A percentile compares a stretch with the other conserved stretches of the same genome.
phyloP scores from a whole-genome alignment of 2,329 filamentous ascomycete genomes.

The Pseudogymnoascus sp. region DNA sequence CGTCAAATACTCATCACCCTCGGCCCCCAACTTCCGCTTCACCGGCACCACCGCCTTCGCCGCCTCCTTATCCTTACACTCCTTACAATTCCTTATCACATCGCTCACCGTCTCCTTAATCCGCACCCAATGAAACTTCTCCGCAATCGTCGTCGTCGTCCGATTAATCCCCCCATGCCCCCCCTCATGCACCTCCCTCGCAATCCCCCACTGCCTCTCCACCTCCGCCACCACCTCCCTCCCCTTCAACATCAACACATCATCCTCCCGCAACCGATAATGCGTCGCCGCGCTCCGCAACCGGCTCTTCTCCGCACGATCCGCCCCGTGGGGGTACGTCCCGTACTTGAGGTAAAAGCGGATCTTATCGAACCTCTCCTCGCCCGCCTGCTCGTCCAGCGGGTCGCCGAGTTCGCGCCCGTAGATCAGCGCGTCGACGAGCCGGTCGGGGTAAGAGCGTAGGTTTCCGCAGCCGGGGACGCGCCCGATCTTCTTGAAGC shows the following conservation, averaged over 20 bases:
- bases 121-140: constrained; percentile 93
- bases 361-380: constrained; percentile 98
- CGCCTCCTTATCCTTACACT: constrained; percentile 67
- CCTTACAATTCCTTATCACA: constrained; percentile 82
- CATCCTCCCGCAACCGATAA: constrained; percentile 70
- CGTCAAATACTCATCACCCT: neutral
- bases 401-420: constrained; percentile 52
- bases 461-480: constrained; percentile 50
- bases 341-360: constrained; percentile 92
- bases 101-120: constrained; percentile 97
- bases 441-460: constrained; percentile 42
- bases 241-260: constrained; percentile 91
- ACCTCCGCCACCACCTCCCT: constrained; percentile 95
- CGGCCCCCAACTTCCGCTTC: neutral
- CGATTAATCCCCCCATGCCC: constrained; percentile 95
- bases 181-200: constrained; percentile 63
- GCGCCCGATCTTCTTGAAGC: constrained; percentile 65
- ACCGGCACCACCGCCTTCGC: constrained; percentile 45
- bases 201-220: constrained; percentile 83
- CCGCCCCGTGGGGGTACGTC: constrained; percentile 86
- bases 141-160: constrained; percentile 87
- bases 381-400: constrained; percentile 76
- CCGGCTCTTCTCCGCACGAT: constrained; percentile 91
- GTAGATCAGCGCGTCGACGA: constrained; percentile 53
- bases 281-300: constrained; percentile 89